These are phyloP conservation scores for Fusarium burgessii DNA, from an alignment of 2,329 filamentous ascomycete genomes.

Conservation along the genomic window DNA sequence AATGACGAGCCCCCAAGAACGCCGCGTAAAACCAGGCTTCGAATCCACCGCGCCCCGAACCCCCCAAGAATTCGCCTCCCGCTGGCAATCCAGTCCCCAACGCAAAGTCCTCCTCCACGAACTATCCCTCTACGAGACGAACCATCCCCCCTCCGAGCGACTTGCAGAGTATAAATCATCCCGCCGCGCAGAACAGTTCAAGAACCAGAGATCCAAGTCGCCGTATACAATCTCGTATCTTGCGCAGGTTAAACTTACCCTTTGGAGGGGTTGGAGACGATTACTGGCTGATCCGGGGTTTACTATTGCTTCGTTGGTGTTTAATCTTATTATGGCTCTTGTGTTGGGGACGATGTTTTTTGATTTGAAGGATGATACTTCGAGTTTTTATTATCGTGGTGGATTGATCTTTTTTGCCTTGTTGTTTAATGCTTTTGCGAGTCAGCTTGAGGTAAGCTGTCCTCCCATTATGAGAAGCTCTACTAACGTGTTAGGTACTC, in stretches of 20 bases:
- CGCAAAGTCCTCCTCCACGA: slow-evolving; percentile 48
- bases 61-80: slow-evolving; percentile 52
- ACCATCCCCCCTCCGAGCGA: slow-evolving; percentile 36
- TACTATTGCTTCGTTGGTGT: slow-evolving; percentile 55
- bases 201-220: slow-evolving; percentile 57
- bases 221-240: slow-evolving; percentile 61
- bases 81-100: slow-evolving; percentile 48
- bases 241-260: slow-evolving; percentile 59
- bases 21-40: slow-evolving; percentile 49
- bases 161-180: slow-evolving; percentile 40
- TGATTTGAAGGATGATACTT: slow-evolving; percentile 56
- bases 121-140: slow-evolving; percentile 45
- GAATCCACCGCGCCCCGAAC: slow-evolving; percentile 52
- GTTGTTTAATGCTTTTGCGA: slow-evolving; percentile 62
- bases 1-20: slow-evolving; percentile 57
- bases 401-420: slow-evolving; percentile 64
- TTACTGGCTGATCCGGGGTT: slow-evolving; percentile 56
- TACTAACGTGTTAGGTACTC: slow-evolving; percentile 26
- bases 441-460: slow-evolving; percentile 48
- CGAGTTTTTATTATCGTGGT: slow-evolving; percentile 60
- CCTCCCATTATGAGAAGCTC: accelerated
- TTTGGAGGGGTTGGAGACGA: slow-evolving; percentile 55
- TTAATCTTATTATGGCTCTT: slow-evolving; percentile 62
- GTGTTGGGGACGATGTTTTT: slow-evolving; percentile 67
- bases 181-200: slow-evolving; percentile 42